Evolutionary conservation across 495 filamentous ascomycete species (phyloP).

Genomic region (Xylaria acuta): DNA sequence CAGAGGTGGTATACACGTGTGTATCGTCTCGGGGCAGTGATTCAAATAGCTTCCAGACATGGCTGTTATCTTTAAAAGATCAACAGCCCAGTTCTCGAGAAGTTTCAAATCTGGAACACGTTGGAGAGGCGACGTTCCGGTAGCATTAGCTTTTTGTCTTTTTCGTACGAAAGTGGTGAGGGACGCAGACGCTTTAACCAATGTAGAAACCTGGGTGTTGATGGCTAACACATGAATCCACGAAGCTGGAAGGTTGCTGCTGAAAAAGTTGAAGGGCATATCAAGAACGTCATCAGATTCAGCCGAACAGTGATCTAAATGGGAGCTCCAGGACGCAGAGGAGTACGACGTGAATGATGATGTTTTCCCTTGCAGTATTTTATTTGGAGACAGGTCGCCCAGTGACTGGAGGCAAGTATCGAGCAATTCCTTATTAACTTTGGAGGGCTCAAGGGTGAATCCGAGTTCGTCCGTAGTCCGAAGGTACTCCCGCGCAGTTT

Average conservation of each 20-base stretch:
- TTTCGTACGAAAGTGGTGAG: slow-evolving; percentile 6
- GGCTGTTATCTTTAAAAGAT: not conserved
- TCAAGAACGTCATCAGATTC: not conserved
- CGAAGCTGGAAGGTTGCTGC: not conserved
- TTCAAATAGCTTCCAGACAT: not conserved
- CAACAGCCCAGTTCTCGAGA: slow-evolving; percentile 1
- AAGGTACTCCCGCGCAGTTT: slow-evolving; percentile 9
- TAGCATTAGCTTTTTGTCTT: not conserved
- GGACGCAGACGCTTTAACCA: not conserved
- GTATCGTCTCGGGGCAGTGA: not conserved
- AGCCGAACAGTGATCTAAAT: not conserved
- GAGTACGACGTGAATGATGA: not conserved
- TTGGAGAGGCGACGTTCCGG: not conserved
- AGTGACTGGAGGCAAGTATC: not conserved
- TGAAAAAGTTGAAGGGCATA: not conserved
- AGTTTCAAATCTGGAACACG: not conserved
- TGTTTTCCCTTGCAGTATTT: slow-evolving; percentile 1
- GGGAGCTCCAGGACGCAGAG: not conserved
- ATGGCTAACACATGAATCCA: slow-evolving; percentile 4
- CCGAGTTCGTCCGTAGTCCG: not conserved
- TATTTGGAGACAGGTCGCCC: not conserved
- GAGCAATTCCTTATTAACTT: not conserved
- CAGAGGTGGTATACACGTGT: slow-evolving; percentile 4
- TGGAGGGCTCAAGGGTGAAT: not conserved
- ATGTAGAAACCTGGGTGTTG: not conserved